phyloP scores from a whole-genome alignment of 371 early-diverging fungal species.

The Globomyces sp. region DNA sequence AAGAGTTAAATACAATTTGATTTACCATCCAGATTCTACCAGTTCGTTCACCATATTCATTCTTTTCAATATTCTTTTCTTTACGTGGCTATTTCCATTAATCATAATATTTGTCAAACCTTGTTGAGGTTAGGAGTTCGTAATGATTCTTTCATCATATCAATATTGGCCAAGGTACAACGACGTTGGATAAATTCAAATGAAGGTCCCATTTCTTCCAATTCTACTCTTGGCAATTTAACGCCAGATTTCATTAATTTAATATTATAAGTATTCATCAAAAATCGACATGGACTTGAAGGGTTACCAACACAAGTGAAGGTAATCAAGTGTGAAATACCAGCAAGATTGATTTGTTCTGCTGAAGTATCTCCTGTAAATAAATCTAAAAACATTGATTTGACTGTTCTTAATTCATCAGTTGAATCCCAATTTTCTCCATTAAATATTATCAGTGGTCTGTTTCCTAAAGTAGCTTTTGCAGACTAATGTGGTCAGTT shows the following conservation, averaged over 20 bases:
- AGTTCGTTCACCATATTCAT: constrained; percentile 86
- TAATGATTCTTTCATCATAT: constrained; percentile 78
- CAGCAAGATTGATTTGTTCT: constrained; percentile 72
- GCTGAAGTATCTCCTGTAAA: constrained; percentile 73
- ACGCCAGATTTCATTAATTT: constrained; percentile 81
- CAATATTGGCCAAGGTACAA: constrained; percentile 66
- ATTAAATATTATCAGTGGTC: constrained; percentile 86
- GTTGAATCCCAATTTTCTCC: constrained; percentile 83
- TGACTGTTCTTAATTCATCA: constrained; percentile 66
- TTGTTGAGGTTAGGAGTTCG: constrained; percentile 84
- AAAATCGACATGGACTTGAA: constrained; percentile 53
- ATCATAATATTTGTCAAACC: constrained; percentile 39
- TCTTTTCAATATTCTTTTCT: constrained; percentile 87
- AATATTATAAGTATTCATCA: constrained; percentile 77
- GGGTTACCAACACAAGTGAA: constrained; percentile 56
- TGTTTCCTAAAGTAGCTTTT: constrained; percentile 72
- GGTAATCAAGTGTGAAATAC: constrained; percentile 86
- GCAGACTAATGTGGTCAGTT: background rate
- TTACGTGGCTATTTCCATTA: constrained; percentile 64
- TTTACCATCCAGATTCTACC: constrained; percentile 91
- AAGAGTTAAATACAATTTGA: too few relatives aligned
- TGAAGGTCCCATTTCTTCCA: constrained; percentile 92
- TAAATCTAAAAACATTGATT: constrained; percentile 85
- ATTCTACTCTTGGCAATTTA: constrained; percentile 84
- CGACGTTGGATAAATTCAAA: constrained; percentile 82